phyloP scores from a whole-genome alignment of 192 early-diverging fungal species.

The Globomyces pollinis-pini region DNA sequence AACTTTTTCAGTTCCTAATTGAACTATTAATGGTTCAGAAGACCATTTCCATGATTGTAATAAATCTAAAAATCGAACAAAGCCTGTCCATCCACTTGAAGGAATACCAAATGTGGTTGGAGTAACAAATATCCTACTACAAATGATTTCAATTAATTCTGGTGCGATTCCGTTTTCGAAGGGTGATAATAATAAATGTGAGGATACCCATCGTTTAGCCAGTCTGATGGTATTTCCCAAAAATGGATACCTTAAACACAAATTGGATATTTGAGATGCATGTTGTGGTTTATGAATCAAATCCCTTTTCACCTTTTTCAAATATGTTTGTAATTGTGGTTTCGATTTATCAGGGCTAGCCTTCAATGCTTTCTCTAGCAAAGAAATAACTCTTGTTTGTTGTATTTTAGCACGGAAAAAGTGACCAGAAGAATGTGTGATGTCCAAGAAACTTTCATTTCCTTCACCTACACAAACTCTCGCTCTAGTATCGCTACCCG shows the following conservation, averaged over 20 bases:
- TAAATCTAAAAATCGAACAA: constrained; percentile 66
- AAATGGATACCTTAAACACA: constrained; percentile 68
- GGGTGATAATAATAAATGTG: constrained; percentile 64
- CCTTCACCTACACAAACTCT: constrained; percentile 14
- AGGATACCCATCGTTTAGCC: constrained; percentile 81
- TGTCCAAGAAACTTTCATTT: constrained; percentile 6
- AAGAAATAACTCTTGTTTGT: background rate
- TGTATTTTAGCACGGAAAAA: background rate
- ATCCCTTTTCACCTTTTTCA: background rate
- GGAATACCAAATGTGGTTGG: constrained; percentile 48
- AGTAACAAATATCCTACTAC: constrained; percentile 62
- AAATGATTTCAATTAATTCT: constrained; percentile 72
- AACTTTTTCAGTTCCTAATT: constrained; percentile 58
- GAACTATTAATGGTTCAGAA: constrained; percentile 68
- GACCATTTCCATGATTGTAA: constrained; percentile 70
- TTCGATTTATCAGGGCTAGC: background rate
- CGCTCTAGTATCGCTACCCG: constrained; percentile 40
- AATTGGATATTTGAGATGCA: constrained; percentile 44
- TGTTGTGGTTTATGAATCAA: background rate
- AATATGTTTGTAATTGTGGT: background rate
- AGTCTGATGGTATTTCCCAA: constrained; percentile 75
- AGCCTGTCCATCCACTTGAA: constrained; percentile 61
- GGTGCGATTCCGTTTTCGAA: constrained; percentile 45
- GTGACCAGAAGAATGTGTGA: background rate
- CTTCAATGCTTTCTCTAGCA: constrained; percentile 6